These are phyloP conservation scores for Picochlorum sp. DNA, from an alignment of 139 green algal genomes.

Conservation along the genomic window DNA sequence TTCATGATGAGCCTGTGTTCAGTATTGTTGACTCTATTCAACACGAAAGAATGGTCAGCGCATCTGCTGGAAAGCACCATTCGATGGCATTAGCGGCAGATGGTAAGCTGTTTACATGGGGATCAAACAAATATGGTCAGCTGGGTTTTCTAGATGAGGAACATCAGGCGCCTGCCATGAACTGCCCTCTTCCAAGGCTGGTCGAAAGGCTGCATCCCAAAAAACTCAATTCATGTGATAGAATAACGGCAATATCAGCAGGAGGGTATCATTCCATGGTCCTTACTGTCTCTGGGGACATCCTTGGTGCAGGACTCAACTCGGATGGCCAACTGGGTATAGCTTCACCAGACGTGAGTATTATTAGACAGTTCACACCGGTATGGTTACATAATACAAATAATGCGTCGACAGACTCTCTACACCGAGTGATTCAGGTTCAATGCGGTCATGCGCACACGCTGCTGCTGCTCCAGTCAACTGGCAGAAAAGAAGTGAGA, in stretches of 20 bases:
- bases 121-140: conserved; percentile 48
- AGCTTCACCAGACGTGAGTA: too few species aligned
- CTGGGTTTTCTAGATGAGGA: conserved; percentile 36
- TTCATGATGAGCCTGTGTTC: conserved; percentile 43
- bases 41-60: conserved; percentile 46
- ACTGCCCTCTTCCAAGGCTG: conserved; percentile 39
- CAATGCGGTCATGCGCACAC: conserved; percentile 49
- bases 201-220: conserved; percentile 48
- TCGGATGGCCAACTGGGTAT: conserved; percentile 34
- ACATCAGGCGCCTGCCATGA: conserved; percentile 21
- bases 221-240: conserved; percentile 36
- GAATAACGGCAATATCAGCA: conserved; percentile 62
- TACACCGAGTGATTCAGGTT: conserved; percentile 45
- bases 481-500: conserved; percentile 38
- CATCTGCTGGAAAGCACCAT: conserved; percentile 55
- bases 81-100: conserved; percentile 63
- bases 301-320: conserved; percentile 66
- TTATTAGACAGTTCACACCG: too few species aligned
- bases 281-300: conserved; percentile 54
- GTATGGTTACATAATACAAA: too few species aligned
- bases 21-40: conserved; percentile 29
- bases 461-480: conserved; percentile 39
- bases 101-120: conserved; percentile 73
- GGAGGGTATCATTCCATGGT: conserved; percentile 62
- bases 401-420: too few species aligned